A percentile compares a stretch with the other conserved stretches of the same genome.
These are phyloP conservation scores for Ophiocordyceps camponoti-floridani DNA, from an alignment of 2,329 filamentous ascomycete genomes.

Conservation along the genomic window DNA sequence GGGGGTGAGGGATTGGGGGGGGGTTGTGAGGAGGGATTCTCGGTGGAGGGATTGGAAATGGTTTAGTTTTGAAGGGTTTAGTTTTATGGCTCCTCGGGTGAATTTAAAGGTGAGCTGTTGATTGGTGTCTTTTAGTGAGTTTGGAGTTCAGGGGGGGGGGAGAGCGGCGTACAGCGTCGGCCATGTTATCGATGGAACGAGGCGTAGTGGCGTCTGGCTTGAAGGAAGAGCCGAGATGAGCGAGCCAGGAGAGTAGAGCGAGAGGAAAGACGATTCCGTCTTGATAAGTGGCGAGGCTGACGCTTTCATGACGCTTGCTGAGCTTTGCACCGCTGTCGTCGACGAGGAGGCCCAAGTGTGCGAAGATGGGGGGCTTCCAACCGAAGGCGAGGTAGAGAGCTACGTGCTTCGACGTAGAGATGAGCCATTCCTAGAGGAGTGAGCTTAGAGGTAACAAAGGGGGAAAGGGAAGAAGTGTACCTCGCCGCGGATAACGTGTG, in stretches of 20 bases:
- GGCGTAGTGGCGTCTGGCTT: slow-evolving; percentile 9
- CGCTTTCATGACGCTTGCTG: slow-evolving; percentile 58
- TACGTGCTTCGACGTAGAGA: slow-evolving; percentile 64
- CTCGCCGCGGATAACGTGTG: slow-evolving; percentile 80
- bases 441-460: background rate
- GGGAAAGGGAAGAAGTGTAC: slow-evolving; percentile 16
- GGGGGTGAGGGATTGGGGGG: slow-evolving; percentile 5
- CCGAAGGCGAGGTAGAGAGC: slow-evolving; percentile 60
- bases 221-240: slow-evolving; percentile 38
- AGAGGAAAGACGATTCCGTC: slow-evolving; percentile 26
- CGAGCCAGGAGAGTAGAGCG: slow-evolving; percentile 60
- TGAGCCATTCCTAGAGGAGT: slow-evolving; percentile 64
- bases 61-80: slow-evolving; percentile 62
- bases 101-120: slow-evolving; percentile 65
- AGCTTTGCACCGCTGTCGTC: slow-evolving; percentile 55
- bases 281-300: slow-evolving; percentile 32
- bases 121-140: slow-evolving; percentile 9
- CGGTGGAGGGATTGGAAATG: slow-evolving; percentile 58
- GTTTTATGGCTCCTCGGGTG: slow-evolving; percentile 76
- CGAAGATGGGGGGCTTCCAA: slow-evolving; percentile 58
- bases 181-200: slow-evolving; percentile 46
- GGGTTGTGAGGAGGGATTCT: slow-evolving; percentile 13
- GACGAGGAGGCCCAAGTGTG: slow-evolving; percentile 62
- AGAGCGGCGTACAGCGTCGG: slow-evolving; percentile 37
- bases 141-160: background rate